Evolutionary conservation across 352 stramenopile species (phyloP).

Genomic region (Elongisporangium prolatum): DNA sequence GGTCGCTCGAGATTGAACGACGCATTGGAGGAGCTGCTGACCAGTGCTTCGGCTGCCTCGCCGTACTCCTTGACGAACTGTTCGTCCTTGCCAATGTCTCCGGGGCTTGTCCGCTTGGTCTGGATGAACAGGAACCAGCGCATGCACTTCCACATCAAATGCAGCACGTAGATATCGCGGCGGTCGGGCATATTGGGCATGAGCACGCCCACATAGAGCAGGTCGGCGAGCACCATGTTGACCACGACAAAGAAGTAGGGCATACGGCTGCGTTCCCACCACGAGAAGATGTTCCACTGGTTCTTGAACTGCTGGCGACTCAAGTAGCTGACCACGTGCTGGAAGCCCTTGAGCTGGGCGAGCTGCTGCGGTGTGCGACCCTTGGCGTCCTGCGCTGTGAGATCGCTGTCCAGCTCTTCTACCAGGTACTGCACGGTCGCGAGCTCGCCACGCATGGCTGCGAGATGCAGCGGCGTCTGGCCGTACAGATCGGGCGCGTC

Average conservation of each 20-base stretch:
- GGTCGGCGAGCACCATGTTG: slow-evolving; percentile 34
- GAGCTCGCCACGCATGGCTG: slow-evolving; percentile 69
- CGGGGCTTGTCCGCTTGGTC: slow-evolving; percentile 52
- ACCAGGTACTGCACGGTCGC: slow-evolving; percentile 74
- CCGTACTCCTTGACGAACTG: slow-evolving; percentile 45
- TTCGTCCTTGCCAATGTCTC: slow-evolving; percentile 33
- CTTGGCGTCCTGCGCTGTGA: slow-evolving; percentile 43
- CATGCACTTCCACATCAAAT: slow-evolving; percentile 51
- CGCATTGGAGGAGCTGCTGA: slow-evolving; percentile 22
- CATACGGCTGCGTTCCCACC: slow-evolving; percentile 48
- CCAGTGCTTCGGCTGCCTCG: slow-evolving; percentile 45
- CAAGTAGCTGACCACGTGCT: slow-evolving; percentile 52
- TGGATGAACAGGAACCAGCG: slow-evolving; percentile 67
- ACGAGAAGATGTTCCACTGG: slow-evolving; percentile 64
- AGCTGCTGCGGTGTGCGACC: slow-evolving; percentile 57
- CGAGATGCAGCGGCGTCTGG: slow-evolving; percentile 81
- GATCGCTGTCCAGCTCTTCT: slow-evolving; percentile 67
- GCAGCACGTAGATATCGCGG: slow-evolving; percentile 49
- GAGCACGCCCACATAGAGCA: slow-evolving; percentile 48
- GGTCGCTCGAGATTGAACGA: slow-evolving; percentile 44
- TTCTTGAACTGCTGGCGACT: slow-evolving; percentile 25
- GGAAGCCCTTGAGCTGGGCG: slow-evolving; percentile 49
- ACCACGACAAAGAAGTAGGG: slow-evolving; percentile 68
- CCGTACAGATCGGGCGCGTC: slow-evolving; percentile 65
- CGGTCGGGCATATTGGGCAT: slow-evolving; percentile 54